Evolutionary conservation across 1,284 basidiomycete genomes (phyloP).

Genomic region (Ceratobasidium sp.): DNA sequence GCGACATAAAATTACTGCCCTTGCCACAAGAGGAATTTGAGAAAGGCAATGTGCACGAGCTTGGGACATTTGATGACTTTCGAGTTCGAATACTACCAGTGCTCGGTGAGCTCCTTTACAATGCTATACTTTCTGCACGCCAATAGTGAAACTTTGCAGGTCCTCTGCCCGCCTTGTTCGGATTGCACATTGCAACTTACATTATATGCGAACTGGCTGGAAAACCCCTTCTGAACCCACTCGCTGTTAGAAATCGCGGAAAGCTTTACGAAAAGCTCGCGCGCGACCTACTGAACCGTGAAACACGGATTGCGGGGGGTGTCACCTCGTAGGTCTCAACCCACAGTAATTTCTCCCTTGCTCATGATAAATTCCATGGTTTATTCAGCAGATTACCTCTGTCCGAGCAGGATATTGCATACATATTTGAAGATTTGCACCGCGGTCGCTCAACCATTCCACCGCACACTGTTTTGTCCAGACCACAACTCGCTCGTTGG

Average conservation of each 20-base stretch:
- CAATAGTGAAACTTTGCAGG: slow-evolving; percentile 59
- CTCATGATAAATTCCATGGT: background rate
- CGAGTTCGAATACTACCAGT: slow-evolving; percentile 91
- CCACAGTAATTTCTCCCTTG: background rate
- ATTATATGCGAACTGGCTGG: slow-evolving; percentile 85
- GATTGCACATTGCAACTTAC: slow-evolving; percentile 88
- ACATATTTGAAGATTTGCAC: slow-evolving; percentile 89
- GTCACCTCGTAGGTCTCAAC: background rate
- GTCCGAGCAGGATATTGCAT: slow-evolving; percentile 81
- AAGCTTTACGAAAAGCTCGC: slow-evolving; percentile 88
- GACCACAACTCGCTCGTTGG: slow-evolving; percentile 85
- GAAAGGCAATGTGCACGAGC: slow-evolving; percentile 90
- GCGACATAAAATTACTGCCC: slow-evolving; percentile 89
- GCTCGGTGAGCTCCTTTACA: slow-evolving; percentile 65
- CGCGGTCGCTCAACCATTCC: slow-evolving; percentile 84
- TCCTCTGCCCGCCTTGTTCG: slow-evolving; percentile 88
- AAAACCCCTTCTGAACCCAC: slow-evolving; percentile 83
- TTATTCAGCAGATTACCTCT: slow-evolving; percentile 75
- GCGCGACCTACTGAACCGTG: slow-evolving; percentile 78
- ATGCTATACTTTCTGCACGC: slow-evolving; percentile 39
- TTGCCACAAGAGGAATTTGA: slow-evolving; percentile 92
- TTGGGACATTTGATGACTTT: slow-evolving; percentile 94
- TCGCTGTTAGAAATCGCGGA: slow-evolving; percentile 84
- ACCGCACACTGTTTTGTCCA: slow-evolving; percentile 76
- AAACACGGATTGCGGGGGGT: slow-evolving; percentile 70